phyloP scores from a whole-genome alignment of 768 basidiomycete species.

The Ramaria rubella region DNA sequence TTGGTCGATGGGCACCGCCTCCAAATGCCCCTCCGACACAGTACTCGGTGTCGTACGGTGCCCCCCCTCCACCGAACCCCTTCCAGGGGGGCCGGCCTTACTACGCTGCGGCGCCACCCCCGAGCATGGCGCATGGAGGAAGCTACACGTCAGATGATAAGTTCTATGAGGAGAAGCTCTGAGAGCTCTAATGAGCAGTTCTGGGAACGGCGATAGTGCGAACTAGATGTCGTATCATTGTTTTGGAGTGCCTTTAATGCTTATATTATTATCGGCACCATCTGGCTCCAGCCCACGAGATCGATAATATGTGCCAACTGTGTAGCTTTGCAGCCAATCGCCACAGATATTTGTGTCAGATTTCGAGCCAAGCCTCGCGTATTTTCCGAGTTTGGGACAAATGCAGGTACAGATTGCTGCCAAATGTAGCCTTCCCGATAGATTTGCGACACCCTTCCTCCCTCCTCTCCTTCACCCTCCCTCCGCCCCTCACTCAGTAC shows the following conservation, averaged over 20 bases:
- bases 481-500: neutral
- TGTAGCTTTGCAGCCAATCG: too few species aligned
- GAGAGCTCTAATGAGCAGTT: neutral
- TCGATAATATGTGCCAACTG: too few species aligned
- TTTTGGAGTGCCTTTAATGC: neutral
- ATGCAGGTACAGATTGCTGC: neutral
- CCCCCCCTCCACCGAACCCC: neutral
- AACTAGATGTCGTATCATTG: neutral
- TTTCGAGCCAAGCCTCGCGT: neutral
- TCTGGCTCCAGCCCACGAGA: too few species aligned
- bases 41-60: too few species aligned
- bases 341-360: too few species aligned
- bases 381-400: neutral
- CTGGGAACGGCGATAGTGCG: neutral
- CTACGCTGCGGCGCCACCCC: neutral
- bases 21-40: too few species aligned
- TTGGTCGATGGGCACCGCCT: too few species aligned
- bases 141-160: neutral
- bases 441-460: too few species aligned
- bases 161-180: neutral
- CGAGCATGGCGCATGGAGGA: neutral
- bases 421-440: neutral
- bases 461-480: neutral
- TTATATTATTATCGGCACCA: neutral
- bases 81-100: neutral